Evolutionary conservation across 2,329 filamentous ascomycete species (phyloP).

Genomic region (Pseudopithomyces maydicus): DNA sequence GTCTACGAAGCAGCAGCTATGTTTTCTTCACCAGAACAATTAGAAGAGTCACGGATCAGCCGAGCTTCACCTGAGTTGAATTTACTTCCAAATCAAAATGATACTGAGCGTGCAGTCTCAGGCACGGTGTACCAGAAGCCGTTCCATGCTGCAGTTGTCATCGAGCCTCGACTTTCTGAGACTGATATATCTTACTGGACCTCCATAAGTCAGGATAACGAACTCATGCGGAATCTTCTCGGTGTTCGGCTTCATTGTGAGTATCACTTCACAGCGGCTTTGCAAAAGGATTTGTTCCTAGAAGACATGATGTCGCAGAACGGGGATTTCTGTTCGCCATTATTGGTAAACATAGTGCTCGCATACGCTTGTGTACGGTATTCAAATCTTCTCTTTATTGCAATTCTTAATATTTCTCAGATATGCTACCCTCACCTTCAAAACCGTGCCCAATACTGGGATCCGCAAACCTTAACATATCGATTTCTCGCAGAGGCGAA

Average conservation of each 20-base stretch:
- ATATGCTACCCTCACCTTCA: slow-evolving; percentile 1
- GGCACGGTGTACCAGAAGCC: slow-evolving; percentile 19
- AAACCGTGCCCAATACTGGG: slow-evolving; percentile 14
- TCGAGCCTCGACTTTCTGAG: slow-evolving; percentile 22
- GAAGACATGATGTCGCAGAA: slow-evolving; percentile 8
- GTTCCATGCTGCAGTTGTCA: slow-evolving; percentile 21
- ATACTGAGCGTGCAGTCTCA: background rate
- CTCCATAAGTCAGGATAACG: slow-evolving; percentile 19
- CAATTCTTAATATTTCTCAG: too few relatives aligned
- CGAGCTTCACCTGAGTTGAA: background rate
- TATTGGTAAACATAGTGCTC: slow-evolving; percentile 15
- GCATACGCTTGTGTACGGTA: slow-evolving; percentile 9
- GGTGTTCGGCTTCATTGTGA: slow-evolving; percentile 1
- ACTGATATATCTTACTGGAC: slow-evolving; percentile 23
- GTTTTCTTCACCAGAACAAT: background rate
- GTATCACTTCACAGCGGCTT: slow-evolving; percentile 5
- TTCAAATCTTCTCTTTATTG: too few relatives aligned
- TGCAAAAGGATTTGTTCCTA: slow-evolving; percentile 17
- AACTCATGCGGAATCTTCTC: slow-evolving; percentile 21
- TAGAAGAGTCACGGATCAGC: background rate
- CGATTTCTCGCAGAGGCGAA: slow-evolving; percentile 17
- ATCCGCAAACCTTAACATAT: slow-evolving; percentile 13
- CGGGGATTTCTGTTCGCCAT: slow-evolving; percentile 10
- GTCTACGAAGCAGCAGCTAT: slow-evolving; percentile 12
- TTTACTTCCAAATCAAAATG: too few relatives aligned